These are phyloP conservation scores for Huntiella savannae DNA, from an alignment of 2,329 filamentous ascomycete genomes.

Conservation along the genomic window DNA sequence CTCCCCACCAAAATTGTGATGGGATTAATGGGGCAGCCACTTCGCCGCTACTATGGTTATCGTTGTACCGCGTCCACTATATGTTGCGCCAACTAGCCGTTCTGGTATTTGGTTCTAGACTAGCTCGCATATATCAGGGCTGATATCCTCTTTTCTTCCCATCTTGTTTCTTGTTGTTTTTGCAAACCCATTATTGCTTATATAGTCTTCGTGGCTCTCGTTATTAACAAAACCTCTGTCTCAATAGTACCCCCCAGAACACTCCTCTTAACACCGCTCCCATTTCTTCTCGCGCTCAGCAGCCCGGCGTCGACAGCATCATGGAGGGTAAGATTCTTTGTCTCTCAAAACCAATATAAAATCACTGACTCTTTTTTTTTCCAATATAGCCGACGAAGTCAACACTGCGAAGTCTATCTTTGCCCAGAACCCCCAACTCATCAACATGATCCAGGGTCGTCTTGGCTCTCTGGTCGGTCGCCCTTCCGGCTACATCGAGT, in stretches of 20 bases:
- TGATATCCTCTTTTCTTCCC: not conserved
- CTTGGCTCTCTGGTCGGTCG: constrained; percentile 82
- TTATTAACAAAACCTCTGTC: constrained; percentile 5
- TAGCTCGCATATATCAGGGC: no score
- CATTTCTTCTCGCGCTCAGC: constrained; percentile 92
- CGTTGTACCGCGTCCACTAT: no score
- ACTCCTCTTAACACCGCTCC: constrained; percentile 89
- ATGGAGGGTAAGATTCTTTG: constrained; percentile 60
- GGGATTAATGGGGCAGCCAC: no score
- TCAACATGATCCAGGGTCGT: constrained; percentile 95
- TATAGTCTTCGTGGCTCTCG: not conserved
- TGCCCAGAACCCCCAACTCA: constrained; percentile 82
- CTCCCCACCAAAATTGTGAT: not conserved
- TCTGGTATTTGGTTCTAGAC: no score
- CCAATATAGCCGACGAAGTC: constrained; percentile 53
- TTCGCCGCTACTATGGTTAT: no score
- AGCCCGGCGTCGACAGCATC: constrained; percentile 85
- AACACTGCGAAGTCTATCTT: constrained; percentile 55
- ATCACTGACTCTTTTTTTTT: not conserved
- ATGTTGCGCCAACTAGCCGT: no score
- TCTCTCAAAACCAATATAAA: not conserved
- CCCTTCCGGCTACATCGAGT: constrained; percentile 96
- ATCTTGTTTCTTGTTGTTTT: not conserved
- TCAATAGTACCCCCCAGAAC: constrained; percentile 81
- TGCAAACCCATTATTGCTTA: not conserved